Conservation (phyloP, 495 filamentous ascomycete species). For the Chaetomium cochliodes region DNA sequence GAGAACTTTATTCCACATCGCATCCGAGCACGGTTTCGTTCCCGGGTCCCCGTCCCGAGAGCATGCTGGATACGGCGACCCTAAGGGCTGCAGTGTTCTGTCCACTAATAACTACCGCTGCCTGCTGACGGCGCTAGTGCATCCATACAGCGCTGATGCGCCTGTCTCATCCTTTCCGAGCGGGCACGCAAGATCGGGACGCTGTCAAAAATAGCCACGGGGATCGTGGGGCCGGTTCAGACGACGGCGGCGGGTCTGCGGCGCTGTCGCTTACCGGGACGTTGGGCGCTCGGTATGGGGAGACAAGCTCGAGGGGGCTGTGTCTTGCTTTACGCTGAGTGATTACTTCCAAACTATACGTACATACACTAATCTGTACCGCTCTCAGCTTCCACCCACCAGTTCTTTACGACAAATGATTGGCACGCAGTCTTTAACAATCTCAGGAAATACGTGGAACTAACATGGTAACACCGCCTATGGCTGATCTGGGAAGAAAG, state of each 20-base stretch:
- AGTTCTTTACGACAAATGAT: too few relatives aligned
- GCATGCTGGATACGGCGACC: neutral
- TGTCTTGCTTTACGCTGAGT: neutral
- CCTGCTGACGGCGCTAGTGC: constrained; percentile 3
- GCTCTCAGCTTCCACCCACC: too few relatives aligned
- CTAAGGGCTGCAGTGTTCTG: neutral
- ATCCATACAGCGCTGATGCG: neutral
- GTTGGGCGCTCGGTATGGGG: neutral
- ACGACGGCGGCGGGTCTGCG: constrained; percentile 6
- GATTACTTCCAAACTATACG: neutral
- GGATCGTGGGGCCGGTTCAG: neutral
- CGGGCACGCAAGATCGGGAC: neutral
- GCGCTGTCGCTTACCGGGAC: constrained; percentile 4
- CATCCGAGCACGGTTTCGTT: neutral
- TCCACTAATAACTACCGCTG: constrained; percentile 6
- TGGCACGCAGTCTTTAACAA: too few relatives aligned
- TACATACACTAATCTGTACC: too few relatives aligned
- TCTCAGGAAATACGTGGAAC: too few relatives aligned
- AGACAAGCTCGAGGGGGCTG: neutral
- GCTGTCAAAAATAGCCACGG: constrained; percentile 15
- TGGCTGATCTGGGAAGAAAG: too few relatives aligned
- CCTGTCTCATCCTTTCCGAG: constrained; percentile 9
- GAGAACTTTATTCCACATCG: neutral
- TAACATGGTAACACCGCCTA: too few relatives aligned
- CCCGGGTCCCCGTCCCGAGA: neutral